A percentile compares a stretch with the other conserved stretches of the same genome.
Conservation (phyloP, 495 filamentous ascomycete genomes). For the Alectoria sarmentosa region DNA sequence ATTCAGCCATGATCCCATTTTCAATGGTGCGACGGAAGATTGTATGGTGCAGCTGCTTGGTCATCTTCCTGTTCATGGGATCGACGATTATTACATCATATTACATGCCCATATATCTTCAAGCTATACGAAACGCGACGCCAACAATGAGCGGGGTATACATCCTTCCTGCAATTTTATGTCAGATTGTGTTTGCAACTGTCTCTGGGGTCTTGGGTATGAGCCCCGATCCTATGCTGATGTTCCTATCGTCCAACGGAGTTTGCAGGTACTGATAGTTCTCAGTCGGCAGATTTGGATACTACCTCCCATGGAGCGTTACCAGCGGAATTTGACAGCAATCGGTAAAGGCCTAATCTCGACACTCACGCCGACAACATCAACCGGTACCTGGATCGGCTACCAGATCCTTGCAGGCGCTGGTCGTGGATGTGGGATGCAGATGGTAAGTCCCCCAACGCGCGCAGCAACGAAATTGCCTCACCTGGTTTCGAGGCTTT, state of each 20-base stretch:
- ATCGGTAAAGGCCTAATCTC: conserved; percentile 46
- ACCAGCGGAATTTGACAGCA: conserved; percentile 26
- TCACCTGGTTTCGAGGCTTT: no score
- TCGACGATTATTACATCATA: conserved; percentile 27
- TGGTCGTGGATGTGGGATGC: conserved; percentile 45
- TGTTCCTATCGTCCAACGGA: background rate
- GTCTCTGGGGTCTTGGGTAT: conserved; percentile 37
- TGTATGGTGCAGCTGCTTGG: conserved; percentile 33
- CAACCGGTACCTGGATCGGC: conserved; percentile 45
- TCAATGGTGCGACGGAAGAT: conserved; percentile 30
- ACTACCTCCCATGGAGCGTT: conserved; percentile 44
- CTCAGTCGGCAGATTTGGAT: conserved; percentile 38
- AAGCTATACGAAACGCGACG: conserved; percentile 29
- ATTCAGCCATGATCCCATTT: conserved; percentile 46
- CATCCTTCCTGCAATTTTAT: conserved; percentile 40
- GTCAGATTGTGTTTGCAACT: conserved; percentile 42
- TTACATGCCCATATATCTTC: conserved; percentile 41
- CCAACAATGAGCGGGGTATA: conserved; percentile 36
- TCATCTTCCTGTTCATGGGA: conserved; percentile 26
- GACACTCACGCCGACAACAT: conserved; percentile 39
- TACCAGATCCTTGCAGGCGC: conserved; percentile 52
- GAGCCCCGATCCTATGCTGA: background rate
- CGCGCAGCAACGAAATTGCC: conserved; percentile 31
- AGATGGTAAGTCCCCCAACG: conserved; percentile 31
- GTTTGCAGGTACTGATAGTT: conserved; percentile 16